A percentile compares a stretch with the other conserved stretches of the same genome.
Evolutionary conservation across 345 rosid genomes (phyloP).

Genomic region (Boechera stricta): DNA sequence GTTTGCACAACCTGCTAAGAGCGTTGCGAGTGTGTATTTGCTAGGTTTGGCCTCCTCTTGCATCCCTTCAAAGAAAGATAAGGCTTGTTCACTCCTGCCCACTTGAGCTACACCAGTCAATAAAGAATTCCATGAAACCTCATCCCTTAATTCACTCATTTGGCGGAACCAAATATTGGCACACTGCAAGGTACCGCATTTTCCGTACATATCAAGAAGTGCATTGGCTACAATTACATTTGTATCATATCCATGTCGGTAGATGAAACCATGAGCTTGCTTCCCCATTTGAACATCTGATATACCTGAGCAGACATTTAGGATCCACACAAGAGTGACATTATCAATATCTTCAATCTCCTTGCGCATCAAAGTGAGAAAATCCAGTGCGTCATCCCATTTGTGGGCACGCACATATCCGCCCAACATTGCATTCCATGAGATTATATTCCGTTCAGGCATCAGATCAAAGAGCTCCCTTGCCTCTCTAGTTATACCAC

Average conservation of each 20-base stretch:
- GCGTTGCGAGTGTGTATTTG: slow-evolving; percentile 66
- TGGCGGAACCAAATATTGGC: slow-evolving; percentile 61
- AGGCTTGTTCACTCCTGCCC: slow-evolving; percentile 66
- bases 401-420: slow-evolving; percentile 59
- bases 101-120: slow-evolving; percentile 68
- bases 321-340: slow-evolving; percentile 63
- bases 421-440: slow-evolving; percentile 89
- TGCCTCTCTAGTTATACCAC: slow-evolving; percentile 66
- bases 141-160: slow-evolving; percentile 68
- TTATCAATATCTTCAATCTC: slow-evolving; percentile 60
- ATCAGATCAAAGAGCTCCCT: slow-evolving; percentile 73
- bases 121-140: slow-evolving; percentile 83
- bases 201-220: slow-evolving; percentile 69
- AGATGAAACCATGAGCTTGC: slow-evolving; percentile 75
- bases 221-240: slow-evolving; percentile 68
- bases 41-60: slow-evolving; percentile 68
- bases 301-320: slow-evolving; percentile 69
- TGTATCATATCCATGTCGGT: slow-evolving; percentile 56
- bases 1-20: slow-evolving; percentile 79
- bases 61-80: slow-evolving; percentile 67
- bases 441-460: slow-evolving; percentile 73
- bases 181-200: slow-evolving; percentile 41
- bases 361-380: slow-evolving; percentile 56
- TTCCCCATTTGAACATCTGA: slow-evolving; percentile 78
- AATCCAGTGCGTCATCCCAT: slow-evolving; percentile 75